Evolutionary conservation across 495 filamentous ascomycete genomes (phyloP), one percentile per base, ranked within the genome.

Genomic region (Aspergillus asperescens): DNA sequence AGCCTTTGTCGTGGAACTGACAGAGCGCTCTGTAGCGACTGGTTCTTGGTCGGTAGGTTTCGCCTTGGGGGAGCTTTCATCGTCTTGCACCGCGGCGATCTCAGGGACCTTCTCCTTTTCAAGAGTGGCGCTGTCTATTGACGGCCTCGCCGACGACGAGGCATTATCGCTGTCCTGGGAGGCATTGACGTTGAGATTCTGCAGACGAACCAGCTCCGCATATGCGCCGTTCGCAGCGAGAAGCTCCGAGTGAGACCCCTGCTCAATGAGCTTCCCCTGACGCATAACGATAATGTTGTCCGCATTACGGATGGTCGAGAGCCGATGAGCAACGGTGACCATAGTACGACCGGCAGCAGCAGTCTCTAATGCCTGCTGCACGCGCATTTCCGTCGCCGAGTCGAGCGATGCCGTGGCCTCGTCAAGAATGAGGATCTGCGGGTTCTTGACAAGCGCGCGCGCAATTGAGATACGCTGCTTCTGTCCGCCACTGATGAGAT

Each of bases 381-480:
- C 88, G 48, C 80, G 73, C 41, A 80, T 73, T 56, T 93, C 88
- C 1, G 84, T 88, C 60, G 72, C 62, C 10, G 71, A 70, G 55
- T 83, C 80, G 22, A 83, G 63, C 48, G 77, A 74, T 15, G 71
- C 72, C 0, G 80, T 83, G 1, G 79, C 80, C 54, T 83, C 80
- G 58, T 83, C 80, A 12, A 83, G 66, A 5, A 83, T 55, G 9
- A 64, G 29, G 25, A 64, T 59, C 58, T 73, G 69, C 47, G 84
- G 75, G 61, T 80, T 63, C 31, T 83, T 66, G 54, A 82, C 67
- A 49, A 86, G 58, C 20, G 85, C 84, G n/a, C 80, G 65, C 19
- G 82, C 82, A 18, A 77, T 79, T 2, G 81, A 81, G 24, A 88
- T 73, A 24, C 84, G 74, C 58, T 88, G 84, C 51, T 82, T 84